Conservation (phyloP, 352 stramenopile genomes). For the Thraustochytrium sp. region DNA sequence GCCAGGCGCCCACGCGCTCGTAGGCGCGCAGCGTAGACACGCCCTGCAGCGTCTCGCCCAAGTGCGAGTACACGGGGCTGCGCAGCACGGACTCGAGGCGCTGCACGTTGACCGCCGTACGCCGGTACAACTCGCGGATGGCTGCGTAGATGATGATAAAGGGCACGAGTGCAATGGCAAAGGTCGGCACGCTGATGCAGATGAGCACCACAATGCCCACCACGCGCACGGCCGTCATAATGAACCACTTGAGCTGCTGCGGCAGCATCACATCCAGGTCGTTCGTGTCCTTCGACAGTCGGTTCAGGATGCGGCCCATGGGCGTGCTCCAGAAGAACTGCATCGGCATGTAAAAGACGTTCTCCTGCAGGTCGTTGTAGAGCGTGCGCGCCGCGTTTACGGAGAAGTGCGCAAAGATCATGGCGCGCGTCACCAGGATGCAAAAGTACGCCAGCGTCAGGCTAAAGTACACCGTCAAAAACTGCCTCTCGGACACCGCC, state of each 20-base stretch:
- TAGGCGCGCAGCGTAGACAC: slow-evolving; percentile 77
- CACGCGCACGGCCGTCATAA: slow-evolving; percentile 37
- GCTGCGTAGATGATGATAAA: slow-evolving; percentile 62
- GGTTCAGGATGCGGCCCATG: slow-evolving; percentile 66
- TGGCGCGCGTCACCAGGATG: not conserved
- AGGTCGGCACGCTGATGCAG: slow-evolving; percentile 17
- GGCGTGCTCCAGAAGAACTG: slow-evolving; percentile 69
- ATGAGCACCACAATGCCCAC: slow-evolving; percentile 28
- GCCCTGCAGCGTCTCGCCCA: slow-evolving; percentile 75
- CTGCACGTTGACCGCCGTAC: slow-evolving; percentile 83
- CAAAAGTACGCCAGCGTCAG: slow-evolving; percentile 15
- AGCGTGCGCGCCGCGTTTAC: not conserved
- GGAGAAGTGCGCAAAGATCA: slow-evolving; percentile 10
- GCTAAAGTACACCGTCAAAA: slow-evolving; percentile 42
- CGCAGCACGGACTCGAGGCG: slow-evolving; percentile 86
- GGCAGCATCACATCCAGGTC: slow-evolving; percentile 43
- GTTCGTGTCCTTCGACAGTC: slow-evolving; percentile 59
- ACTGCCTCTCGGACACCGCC: not conserved
- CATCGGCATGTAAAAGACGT: slow-evolving; percentile 43
- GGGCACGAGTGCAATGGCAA: slow-evolving; percentile 58
- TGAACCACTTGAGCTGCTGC: slow-evolving; percentile 51
- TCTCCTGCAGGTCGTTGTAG: not conserved
- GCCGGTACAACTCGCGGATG: slow-evolving; percentile 64
- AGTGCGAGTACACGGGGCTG: slow-evolving; percentile 75
- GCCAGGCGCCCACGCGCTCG: slow-evolving; percentile 34